Base-by-base conservation (phyloP, 805 yeast genomes). In the Saturnispora kantuleensis region DNA sequence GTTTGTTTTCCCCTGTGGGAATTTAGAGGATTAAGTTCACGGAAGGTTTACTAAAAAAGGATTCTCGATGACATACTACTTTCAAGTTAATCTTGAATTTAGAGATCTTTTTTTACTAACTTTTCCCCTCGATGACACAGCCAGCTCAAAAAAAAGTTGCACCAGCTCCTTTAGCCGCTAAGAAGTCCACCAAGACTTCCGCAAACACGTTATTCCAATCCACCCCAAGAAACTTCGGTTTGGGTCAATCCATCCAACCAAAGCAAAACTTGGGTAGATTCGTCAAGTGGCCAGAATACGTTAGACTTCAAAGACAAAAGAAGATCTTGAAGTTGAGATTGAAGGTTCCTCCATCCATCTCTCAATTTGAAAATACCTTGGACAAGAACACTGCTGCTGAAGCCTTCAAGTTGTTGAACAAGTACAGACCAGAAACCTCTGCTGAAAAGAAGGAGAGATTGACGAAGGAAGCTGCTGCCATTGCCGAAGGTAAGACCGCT, bases 331-430 rank as follows among this genome's bases (percentile, higher is more conserved):
- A 81, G 63, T 70, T 89, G 72, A 89, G 98, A 83, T 80, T 90
- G 68, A 90, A 93, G 84, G 98, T 90, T 68, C 98, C 98, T 59
- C 98, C 98, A 66, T 84, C 97, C 56, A 81, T 90, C 67, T 80
- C 97, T 56, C 98, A 90, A 77, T 90, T 90, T 82, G 88, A 87
- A 66, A 75, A 84, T 74, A 82, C 88, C 65, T 79, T 90, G 71
- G 98, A 90, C 84, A 89, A 89, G 84, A 90, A 90, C 88, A 84
- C 97, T 59, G 97, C 98, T 65, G 76, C 96, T 63, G 94, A 85
- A 74, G 77, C 95, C 61, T 85, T 90, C 82, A 89, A 89, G 80
- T 81, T 90, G 65, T 82, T 90, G 77, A 88, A 88, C 94, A 90
- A 93, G 79, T 90, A 90, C 87, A 83, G 95, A 77, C 97, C 98